These are phyloP conservation scores for Aquilaria agallochum DNA, from an alignment of 441 rosid genomes.

Conservation along the genomic window DNA sequence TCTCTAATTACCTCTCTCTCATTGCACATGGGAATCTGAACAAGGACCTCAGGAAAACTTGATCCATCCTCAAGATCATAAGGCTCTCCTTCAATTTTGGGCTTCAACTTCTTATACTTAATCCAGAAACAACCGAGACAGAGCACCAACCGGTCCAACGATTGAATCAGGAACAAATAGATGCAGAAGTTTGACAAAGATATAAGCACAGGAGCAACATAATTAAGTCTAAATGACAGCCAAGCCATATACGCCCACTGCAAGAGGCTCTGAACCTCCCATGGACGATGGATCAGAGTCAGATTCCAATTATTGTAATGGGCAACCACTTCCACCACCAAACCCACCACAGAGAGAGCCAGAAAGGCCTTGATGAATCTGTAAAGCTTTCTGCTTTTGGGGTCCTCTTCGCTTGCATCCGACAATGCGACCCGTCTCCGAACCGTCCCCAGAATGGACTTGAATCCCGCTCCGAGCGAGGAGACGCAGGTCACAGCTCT, in stretches of 20 bases:
- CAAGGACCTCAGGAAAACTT: slow-evolving; percentile 80
- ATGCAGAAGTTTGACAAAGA: slow-evolving; percentile 67
- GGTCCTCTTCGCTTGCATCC: slow-evolving; percentile 50
- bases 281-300: slow-evolving; percentile 46
- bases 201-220: slow-evolving; percentile 64
- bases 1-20: slow-evolving; percentile 64
- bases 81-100: slow-evolving; percentile 38
- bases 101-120: slow-evolving; percentile 65
- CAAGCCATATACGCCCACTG: slow-evolving; percentile 80
- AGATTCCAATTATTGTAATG: slow-evolving; percentile 75
- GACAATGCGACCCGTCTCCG: slow-evolving; percentile 58
- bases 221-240: slow-evolving; percentile 65
- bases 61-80: slow-evolving; percentile 58
- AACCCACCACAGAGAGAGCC: slow-evolving; percentile 47
- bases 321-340: slow-evolving; percentile 64
- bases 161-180: slow-evolving; percentile 77
- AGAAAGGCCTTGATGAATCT: slow-evolving; percentile 70
- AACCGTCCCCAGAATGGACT: slow-evolving; percentile 34
- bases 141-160: slow-evolving; percentile 70
- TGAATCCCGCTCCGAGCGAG: slow-evolving; percentile 44
- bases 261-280: slow-evolving; percentile 69
- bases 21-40: slow-evolving; percentile 99
- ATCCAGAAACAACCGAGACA: slow-evolving; percentile 92
- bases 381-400: slow-evolving; percentile 55
- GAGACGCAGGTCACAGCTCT: slow-evolving; percentile 56